phyloP scores from a whole-genome alignment of 179 eudicot species.

The Actinidia arguta region DNA sequence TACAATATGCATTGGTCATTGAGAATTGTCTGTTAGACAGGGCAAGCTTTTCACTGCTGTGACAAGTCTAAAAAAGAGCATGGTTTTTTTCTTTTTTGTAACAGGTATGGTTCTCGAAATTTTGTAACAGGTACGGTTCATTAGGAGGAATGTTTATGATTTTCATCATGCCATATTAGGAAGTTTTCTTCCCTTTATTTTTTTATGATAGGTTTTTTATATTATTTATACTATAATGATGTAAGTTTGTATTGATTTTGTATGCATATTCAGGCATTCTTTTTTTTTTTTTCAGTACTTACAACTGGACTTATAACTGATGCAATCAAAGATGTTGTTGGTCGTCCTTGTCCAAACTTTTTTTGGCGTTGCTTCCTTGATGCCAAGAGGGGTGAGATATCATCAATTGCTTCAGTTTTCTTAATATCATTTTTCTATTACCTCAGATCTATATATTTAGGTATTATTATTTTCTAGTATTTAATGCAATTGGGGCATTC shows the following conservation, averaged over 20 bases:
- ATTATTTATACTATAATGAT: neutral
- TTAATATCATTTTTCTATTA: conserved; percentile 16
- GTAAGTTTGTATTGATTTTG: neutral
- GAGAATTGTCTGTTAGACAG: neutral
- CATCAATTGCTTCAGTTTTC: conserved; percentile 20
- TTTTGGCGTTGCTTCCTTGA: conserved; percentile 98
- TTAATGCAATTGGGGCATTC: neutral
- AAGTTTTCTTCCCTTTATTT: conserved; percentile 25
- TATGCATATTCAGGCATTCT: conserved; percentile 62
- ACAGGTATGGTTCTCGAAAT: too few relatives aligned
- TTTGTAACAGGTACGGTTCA: too few relatives aligned
- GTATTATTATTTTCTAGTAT: neutral
- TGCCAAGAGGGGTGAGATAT: conserved; percentile 70
- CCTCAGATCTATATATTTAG: neutral
- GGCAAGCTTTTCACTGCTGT: conserved; percentile 12
- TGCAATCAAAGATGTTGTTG: conserved; percentile 92
- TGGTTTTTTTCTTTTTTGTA: conserved; percentile 18
- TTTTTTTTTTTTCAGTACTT: conserved; percentile 75
- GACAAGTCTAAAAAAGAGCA: neutral
- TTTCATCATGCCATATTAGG: conserved; percentile 94
- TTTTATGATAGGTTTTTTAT: conserved; percentile 10
- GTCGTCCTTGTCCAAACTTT: conserved; percentile 98
- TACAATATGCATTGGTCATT: neutral
- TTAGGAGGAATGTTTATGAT: conserved; percentile 86
- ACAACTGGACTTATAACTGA: conserved; percentile 87